Percentiles rank a stretch among this genome's conserved stretches.
Evolutionary conservation across 2,329 filamentous ascomycete genomes (phyloP).

Genomic region (Zalaria sp.): DNA sequence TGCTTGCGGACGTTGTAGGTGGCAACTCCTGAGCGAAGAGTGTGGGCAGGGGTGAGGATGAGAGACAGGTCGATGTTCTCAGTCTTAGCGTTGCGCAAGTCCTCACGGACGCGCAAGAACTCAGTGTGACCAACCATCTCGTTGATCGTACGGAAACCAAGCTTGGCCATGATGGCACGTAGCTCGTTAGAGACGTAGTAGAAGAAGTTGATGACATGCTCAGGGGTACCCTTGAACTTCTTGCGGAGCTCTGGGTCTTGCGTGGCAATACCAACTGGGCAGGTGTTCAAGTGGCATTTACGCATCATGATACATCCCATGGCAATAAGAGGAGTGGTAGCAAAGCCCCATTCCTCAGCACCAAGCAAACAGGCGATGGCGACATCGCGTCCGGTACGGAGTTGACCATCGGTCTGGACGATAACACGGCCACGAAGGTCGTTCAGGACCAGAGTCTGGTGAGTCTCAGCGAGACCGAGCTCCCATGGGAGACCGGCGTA

Average conservation of each 20-base stretch:
- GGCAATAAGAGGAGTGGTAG: slow-evolving; percentile 84
- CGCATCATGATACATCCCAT: slow-evolving; percentile 97
- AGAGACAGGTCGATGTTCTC: slow-evolving; percentile 86
- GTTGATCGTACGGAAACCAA: slow-evolving; percentile 89
- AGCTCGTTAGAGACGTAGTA: slow-evolving; percentile 96
- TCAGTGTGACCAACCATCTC: slow-evolving; percentile 96
- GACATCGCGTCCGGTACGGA: slow-evolving; percentile 83
- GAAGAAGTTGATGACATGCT: slow-evolving; percentile 98
- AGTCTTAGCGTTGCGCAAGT: slow-evolving; percentile 77
- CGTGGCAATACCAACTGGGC: slow-evolving; percentile 88
- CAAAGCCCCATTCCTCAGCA: slow-evolving; percentile 97
- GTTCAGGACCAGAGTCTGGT: slow-evolving; percentile 91
- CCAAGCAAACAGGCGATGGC: slow-evolving; percentile 89
- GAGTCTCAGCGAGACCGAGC: slow-evolving; percentile 87
- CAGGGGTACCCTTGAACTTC: slow-evolving; percentile 86
- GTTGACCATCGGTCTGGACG: slow-evolving; percentile 89
- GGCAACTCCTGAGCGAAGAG: slow-evolving; percentile 81
- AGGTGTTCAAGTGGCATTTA: slow-evolving; percentile 61
- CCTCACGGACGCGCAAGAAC: slow-evolving; percentile 71
- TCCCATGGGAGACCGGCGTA: slow-evolving; percentile 97
- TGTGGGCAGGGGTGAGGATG: slow-evolving; percentile 90
- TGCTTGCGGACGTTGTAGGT: slow-evolving; percentile 98
- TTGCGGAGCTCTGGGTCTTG: slow-evolving; percentile 88
- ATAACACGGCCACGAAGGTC: slow-evolving; percentile 90
- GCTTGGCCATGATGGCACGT: slow-evolving; percentile 88